These are phyloP conservation scores for Kazachstania sp. DNA, from an alignment of 1,139 yeast genomes.

Conservation along the genomic window DNA sequence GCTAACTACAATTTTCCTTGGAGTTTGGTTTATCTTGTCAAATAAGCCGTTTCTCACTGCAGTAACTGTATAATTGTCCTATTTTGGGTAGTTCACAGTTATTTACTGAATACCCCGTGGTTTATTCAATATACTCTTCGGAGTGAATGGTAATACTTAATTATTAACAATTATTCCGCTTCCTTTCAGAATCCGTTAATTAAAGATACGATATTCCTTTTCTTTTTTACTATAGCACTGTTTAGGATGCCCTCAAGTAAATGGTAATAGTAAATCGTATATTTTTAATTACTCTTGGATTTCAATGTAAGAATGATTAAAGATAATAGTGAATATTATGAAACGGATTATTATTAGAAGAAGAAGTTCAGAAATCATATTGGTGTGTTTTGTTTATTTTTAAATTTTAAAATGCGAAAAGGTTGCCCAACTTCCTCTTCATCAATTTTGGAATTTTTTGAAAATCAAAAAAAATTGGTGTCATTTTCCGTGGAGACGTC, in stretches of 20 bases:
- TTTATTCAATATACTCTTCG: not conserved
- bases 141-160: not conserved
- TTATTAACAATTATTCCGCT: not conserved
- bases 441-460: not conserved
- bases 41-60: not conserved
- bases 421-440: conserved; percentile 1
- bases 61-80: not conserved
- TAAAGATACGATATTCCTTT: not conserved
- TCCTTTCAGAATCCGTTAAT: not conserved
- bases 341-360: not conserved
- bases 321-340: not conserved
- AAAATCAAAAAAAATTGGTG: not conserved
- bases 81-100: not conserved
- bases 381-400: not conserved
- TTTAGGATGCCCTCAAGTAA: not conserved
- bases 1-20: not conserved
- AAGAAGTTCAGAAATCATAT: not conserved
- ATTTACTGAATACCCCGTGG: not conserved
- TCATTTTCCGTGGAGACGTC: not conserved
- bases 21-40: not conserved
- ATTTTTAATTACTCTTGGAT: not conserved
- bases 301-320: not conserved
- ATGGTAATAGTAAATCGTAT: not conserved
- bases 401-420: not conserved
- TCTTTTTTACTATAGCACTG: not conserved